Evolutionary conservation across 2,329 filamentous ascomycete species (phyloP).

Genomic region (Aspergillus pseudotamarii): DNA sequence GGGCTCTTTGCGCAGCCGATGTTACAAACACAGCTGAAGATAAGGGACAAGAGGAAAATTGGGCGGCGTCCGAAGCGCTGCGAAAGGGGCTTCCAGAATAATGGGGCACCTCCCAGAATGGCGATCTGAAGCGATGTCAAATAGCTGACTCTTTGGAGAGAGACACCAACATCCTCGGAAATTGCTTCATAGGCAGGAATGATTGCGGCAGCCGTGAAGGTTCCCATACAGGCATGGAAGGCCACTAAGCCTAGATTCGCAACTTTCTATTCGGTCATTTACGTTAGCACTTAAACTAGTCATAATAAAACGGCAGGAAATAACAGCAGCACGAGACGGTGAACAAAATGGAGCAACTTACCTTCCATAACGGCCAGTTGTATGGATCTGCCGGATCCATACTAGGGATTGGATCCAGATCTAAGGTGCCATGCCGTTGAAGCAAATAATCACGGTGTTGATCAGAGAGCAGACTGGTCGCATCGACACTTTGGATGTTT

Average conservation of each 20-base stretch:
- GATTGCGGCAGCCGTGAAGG: constrained; percentile 57
- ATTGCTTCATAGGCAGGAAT: constrained; percentile 56
- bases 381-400: constrained; percentile 57
- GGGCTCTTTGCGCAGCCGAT: constrained; percentile 55
- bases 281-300: neutral
- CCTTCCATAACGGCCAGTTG: constrained; percentile 59
- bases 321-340: neutral
- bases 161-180: constrained; percentile 51
- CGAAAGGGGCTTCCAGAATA: constrained; percentile 59
- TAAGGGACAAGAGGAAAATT: constrained; percentile 55
- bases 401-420: constrained; percentile 57
- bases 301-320: neutral
- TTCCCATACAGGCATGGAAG: constrained; percentile 59
- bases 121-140: constrained; percentile 58
- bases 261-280: constrained; percentile 19
- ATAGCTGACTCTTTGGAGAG: constrained; percentile 54
- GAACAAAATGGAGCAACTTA: constrained; percentile 19
- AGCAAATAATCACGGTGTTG: constrained; percentile 52
- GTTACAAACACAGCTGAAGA: constrained; percentile 52
- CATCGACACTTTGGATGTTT: neutral
- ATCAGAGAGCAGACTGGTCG: neutral
- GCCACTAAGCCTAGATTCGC: constrained; percentile 54
- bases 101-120: constrained; percentile 54
- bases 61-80: constrained; percentile 57
- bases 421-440: constrained; percentile 55